These are phyloP conservation scores for Triticum urartu DNA, from an alignment of 176 grass and related monocot genomes.

Conservation along the genomic window DNA sequence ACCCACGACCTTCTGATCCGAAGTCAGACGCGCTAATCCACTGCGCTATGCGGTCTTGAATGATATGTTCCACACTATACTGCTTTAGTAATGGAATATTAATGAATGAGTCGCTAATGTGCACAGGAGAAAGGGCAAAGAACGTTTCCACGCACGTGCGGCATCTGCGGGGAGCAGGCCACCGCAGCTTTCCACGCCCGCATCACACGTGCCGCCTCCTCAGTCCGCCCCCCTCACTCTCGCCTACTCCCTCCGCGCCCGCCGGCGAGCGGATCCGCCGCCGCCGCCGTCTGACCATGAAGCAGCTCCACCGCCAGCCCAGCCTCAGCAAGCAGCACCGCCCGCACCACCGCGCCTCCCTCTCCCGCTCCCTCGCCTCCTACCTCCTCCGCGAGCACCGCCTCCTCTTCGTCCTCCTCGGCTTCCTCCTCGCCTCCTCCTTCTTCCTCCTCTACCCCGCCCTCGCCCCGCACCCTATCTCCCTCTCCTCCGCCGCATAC, in stretches of 20 bases:
- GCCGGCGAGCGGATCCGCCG: slow-evolving; percentile 28
- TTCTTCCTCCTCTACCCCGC: slow-evolving; percentile 70
- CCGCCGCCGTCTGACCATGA: slow-evolving; percentile 39
- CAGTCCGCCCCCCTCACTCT: background rate
- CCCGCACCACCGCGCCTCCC: slow-evolving; percentile 37
- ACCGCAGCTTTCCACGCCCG: background rate
- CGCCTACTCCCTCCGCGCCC: slow-evolving; percentile 22
- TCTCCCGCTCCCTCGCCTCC: slow-evolving; percentile 41
- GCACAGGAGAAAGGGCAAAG: background rate
- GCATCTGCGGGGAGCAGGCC: slow-evolving; percentile 27
- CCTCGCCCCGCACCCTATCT: slow-evolving; percentile 5
- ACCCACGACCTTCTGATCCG: slow-evolving; percentile 99
- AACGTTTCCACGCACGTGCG: slow-evolving; percentile 49
- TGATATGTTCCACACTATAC: rapidly evolving
- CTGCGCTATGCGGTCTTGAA: slow-evolving; percentile 29
- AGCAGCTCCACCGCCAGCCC: slow-evolving; percentile 72
- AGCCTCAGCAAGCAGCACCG: slow-evolving; percentile 62
- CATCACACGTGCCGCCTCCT: slow-evolving; percentile 6
- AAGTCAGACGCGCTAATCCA: slow-evolving; percentile 99
- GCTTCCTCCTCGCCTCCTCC: slow-evolving; percentile 78
- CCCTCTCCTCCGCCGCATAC: background rate
- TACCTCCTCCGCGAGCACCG: slow-evolving; percentile 93
- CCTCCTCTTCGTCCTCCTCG: slow-evolving; percentile 88
- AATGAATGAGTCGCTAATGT: too few species aligned
- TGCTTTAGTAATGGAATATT: rapidly evolving